Base-by-base conservation (phyloP, 768 basidiomycete genomes). In the Collybiopsis confluens region DNA sequence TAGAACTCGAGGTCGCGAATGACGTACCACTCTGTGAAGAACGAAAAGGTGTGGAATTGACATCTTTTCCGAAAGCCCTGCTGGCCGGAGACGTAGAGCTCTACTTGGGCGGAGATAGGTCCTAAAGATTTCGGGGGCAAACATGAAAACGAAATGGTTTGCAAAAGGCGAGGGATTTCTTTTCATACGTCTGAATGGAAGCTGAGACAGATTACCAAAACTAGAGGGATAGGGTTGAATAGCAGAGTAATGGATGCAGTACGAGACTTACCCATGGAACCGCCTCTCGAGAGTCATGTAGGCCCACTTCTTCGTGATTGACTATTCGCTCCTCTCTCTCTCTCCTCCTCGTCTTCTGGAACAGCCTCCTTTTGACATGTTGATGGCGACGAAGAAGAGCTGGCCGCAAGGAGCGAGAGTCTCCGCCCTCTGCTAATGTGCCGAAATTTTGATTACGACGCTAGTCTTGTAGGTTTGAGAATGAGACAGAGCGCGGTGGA, bases 271-370 rank as follows among this genome's bases (percentile, higher is more conserved):
- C 80, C 87, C 77, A 62, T 88, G 86, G 77, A 93, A 93, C 15
- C 93, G 72, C 21, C 85, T 75, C 30, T 88, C 88, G 8, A 96
- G 73, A 35, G 82, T 83, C n/a, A 78, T 81, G 63, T 86, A 93
- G 1, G 92, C 90, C 93, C 92, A 95, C 65, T 96, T 96, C 72
- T 95, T 95, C 8, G 87, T 80, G 64, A 86, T 88, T 88, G 90
- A 92, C 92, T 92, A 96, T 61, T 90, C 88, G 43, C 76, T 81
- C 45, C 75, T 76, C 70, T 93, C 90, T 35, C n/a, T n/a, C 88
- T 74, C 16, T 88, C 87, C 4, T 92, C 88, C 56, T 83, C 80
- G 54, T 89, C 83, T 27, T 77, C 81, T 1, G 89, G 86, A 0
- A 92, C 78, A 20, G 75, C 78, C 2, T 83, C 81, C 49, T 73